Percentiles rank a stretch among this genome's conserved stretches.
phyloP scores from a whole-genome alignment of 2,329 filamentous ascomycete species.

The Phaeosphaeria sp. region DNA sequence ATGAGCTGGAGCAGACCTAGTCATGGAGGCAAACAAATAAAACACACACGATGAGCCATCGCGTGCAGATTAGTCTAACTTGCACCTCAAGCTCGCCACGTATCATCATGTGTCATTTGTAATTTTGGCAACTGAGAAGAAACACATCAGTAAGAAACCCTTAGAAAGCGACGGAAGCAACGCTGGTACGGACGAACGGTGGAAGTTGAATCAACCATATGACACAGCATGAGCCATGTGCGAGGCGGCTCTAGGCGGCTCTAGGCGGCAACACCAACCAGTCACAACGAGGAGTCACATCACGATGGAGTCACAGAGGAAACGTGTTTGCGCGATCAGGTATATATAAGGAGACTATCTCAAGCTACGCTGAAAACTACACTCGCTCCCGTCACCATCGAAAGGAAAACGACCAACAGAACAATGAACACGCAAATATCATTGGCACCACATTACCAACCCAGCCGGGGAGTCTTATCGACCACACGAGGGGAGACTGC shows the following conservation, averaged over 20 bases:
- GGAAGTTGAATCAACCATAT: background rate
- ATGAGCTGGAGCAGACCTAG: no score
- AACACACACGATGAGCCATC: no score
- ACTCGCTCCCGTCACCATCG: conserved; percentile 1
- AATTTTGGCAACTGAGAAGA: background rate
- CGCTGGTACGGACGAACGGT: background rate
- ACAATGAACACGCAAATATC: conserved; percentile 1
- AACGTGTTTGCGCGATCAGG: conserved; percentile 6
- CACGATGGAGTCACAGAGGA: conserved; percentile 9
- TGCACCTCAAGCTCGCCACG: no score
- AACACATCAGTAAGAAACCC: background rate
- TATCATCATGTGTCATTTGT: no score
- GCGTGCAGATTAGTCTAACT: no score
- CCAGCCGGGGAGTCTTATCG: conserved; percentile 47
- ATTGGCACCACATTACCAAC: conserved; percentile 20
- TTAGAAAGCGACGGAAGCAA: background rate
- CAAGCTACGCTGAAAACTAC: conserved; percentile 16
- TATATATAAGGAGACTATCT: conserved; percentile 29
- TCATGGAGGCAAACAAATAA: no score
- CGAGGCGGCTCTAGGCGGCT: background rate
- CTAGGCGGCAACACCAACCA: background rate
- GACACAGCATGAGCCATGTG: background rate
- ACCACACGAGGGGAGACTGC: conserved; percentile 44
- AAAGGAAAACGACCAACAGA: conserved; percentile 2
- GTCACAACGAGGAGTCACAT: conserved; percentile 7